Percentiles rank a stretch among this genome's conserved stretches.
Evolutionary conservation across 2,329 filamentous ascomycete species (phyloP).

Genomic region (Akanthomyces lecanii): DNA sequence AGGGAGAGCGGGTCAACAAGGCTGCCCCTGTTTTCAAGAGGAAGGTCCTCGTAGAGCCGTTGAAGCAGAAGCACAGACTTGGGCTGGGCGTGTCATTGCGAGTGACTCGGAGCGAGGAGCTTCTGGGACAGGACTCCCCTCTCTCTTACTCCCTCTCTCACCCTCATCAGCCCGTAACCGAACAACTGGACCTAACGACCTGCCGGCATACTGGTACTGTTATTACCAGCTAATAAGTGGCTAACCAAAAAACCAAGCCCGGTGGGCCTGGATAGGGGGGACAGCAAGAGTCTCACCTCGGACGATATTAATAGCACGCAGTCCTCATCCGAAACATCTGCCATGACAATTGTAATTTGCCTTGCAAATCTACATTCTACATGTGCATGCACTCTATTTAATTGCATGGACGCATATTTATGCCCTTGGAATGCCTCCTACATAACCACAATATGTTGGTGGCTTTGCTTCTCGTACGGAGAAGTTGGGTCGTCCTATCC

Average conservation of each 20-base stretch:
- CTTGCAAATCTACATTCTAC: conserved; percentile 1
- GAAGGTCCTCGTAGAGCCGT: conserved; percentile 9
- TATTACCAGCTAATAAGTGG: neutral
- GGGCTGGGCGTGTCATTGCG: neutral
- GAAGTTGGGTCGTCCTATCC: neutral
- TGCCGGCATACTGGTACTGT: neutral
- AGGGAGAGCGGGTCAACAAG: conserved; percentile 14
- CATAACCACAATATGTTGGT: neutral
- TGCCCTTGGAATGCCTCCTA: neutral
- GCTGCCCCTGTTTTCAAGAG: conserved; percentile 14
- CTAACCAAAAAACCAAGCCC: conserved; percentile 1
- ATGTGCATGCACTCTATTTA: conserved; percentile 18
- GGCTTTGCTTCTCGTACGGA: neutral
- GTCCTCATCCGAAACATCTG: conserved; percentile 16
- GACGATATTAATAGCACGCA: conserved; percentile 17
- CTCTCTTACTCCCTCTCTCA: neutral
- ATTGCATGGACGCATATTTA: conserved; percentile 18
- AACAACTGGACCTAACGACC: neutral
- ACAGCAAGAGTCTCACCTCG: conserved; percentile 16
- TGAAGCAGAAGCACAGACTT: neutral
- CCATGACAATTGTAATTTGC: conserved; percentile 16
- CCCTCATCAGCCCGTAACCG: conserved; percentile 5
- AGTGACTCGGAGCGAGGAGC: neutral
- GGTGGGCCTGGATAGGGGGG: conserved; percentile 9
- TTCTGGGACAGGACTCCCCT: neutral